phyloP scores from a whole-genome alignment of 2,329 filamentous ascomycete species.

The Cordyceps cicadae region DNA sequence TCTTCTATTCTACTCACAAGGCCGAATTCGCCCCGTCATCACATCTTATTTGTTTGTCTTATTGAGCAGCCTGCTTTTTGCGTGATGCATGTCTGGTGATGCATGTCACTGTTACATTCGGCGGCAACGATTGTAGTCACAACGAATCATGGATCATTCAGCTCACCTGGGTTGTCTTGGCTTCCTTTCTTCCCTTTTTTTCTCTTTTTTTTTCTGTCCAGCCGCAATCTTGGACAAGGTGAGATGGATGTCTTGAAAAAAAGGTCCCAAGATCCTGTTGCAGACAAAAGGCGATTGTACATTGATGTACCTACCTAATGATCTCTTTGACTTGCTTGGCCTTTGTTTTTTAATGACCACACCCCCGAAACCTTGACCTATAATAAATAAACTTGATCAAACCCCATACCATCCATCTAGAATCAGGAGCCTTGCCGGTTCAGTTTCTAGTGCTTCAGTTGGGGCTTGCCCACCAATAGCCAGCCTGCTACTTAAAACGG shows the following conservation, averaged over 20 bases:
- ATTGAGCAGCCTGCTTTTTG: not conserved
- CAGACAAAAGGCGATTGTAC: not conserved
- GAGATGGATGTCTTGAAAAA: not conserved
- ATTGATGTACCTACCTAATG: not conserved
- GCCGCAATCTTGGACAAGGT: not conserved
- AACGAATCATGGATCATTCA: slow-evolving; percentile 1
- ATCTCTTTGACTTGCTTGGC: not conserved
- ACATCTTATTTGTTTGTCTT: not conserved
- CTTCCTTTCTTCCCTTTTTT: too few species aligned
- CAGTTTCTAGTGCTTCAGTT: not conserved
- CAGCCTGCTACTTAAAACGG: too few species aligned
- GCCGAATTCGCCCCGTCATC: not conserved
- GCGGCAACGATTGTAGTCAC: not conserved
- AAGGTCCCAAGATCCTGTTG: not conserved
- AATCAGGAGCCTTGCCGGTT: not conserved
- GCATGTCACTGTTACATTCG: slow-evolving; percentile 10
- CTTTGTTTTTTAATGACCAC: not conserved
- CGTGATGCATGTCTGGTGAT: slow-evolving; percentile 1
- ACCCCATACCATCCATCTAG: not conserved
- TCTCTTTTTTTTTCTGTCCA: not conserved
- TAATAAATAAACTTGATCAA: not conserved
- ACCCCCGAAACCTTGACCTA: not conserved
- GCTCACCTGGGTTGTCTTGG: not conserved
- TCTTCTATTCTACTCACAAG: not conserved
- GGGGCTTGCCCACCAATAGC: not conserved